A percentile compares a stretch with the other conserved stretches of the same genome.
phyloP scores from a whole-genome alignment of 2,329 filamentous ascomycete genomes.

The Pyrenophora tritici-repentis region DNA sequence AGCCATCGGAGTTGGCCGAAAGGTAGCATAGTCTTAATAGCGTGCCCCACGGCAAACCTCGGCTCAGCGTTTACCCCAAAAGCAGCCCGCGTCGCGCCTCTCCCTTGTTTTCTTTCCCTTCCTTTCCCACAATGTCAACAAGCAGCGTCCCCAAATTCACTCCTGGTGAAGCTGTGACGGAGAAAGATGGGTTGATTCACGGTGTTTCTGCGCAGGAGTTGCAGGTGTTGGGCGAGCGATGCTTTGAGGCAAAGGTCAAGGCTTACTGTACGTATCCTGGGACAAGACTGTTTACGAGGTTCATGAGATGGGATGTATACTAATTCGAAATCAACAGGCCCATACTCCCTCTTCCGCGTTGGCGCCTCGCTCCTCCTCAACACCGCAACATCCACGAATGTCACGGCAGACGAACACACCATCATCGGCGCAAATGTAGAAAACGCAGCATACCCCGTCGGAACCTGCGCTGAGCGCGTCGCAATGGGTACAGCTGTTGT shows the following conservation, averaged over 20 bases:
- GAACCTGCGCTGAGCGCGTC: slow-evolving; percentile 94
- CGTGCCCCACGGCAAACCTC: slow-evolving; percentile 21
- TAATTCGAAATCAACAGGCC: slow-evolving; percentile 51
- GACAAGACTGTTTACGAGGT: background rate
- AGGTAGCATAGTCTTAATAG: slow-evolving; percentile 18
- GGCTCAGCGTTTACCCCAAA: slow-evolving; percentile 16
- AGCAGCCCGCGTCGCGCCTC: slow-evolving; percentile 20
- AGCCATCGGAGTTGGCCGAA: slow-evolving; percentile 21
- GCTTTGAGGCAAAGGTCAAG: slow-evolving; percentile 71
- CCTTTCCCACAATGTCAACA: slow-evolving; percentile 41
- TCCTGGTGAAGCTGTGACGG: slow-evolving; percentile 34
- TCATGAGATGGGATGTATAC: background rate
- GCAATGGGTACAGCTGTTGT: slow-evolving; percentile 78
- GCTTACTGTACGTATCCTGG: slow-evolving; percentile 72
- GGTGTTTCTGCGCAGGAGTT: slow-evolving; percentile 68
- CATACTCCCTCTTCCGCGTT: slow-evolving; percentile 90
- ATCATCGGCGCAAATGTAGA: slow-evolving; percentile 78
- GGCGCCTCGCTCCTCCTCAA: slow-evolving; percentile 73
- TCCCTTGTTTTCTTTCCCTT: slow-evolving; percentile 23
- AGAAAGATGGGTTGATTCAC: slow-evolving; percentile 51
- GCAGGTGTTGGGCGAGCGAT: slow-evolving; percentile 63
- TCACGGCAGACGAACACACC: slow-evolving; percentile 52
- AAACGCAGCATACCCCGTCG: slow-evolving; percentile 90
- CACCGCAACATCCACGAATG: slow-evolving; percentile 10
- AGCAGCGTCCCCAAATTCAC: slow-evolving; percentile 34